Base-by-base conservation (phyloP, 345 rosid genomes). In the Bruguiera gymnorhiza region DNA sequence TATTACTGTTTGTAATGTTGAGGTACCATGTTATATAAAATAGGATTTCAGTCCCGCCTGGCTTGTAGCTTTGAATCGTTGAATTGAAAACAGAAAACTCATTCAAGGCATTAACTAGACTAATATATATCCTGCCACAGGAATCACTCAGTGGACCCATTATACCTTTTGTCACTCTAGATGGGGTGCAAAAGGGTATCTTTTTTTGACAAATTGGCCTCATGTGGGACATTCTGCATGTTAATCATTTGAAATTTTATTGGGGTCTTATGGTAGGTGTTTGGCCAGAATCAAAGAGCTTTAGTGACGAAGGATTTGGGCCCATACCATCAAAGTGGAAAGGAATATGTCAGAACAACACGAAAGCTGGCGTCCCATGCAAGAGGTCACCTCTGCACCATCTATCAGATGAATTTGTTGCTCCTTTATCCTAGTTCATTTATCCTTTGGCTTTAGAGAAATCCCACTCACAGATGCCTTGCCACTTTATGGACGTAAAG, bases 281-380 rank as follows among this genome's bases (percentile, higher is more conserved):
- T 62, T 88, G 90, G 93, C 85, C 88, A 0, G 88, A 86, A 68
- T 84, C 90, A n/a, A 81, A 80, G 79, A 86, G 93, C 75, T 88
- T 88, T 65, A 70, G 76, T 67, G 90, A 84, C 26, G 81, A 84
- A 59, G 88, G 88, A 20, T 71, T 77, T 74, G 87, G 88, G 57
- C 66, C 62, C 24, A 66, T 83, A 60, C 93, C 90, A 10, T 74
- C 85, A 57, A 83, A 76, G 54, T 88, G 93, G 90, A 67, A 73
- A 62, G 93, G 93, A 53, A 67, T 31, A 31, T 88, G 93, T 72
- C 75, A 81, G 26, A 13, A 63, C 39, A 74, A 62, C 55, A 23
- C 62, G 24, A 31, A 55, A 67, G 74, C 54, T 10, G 73, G 52
- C 30, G 70, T 85, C 75, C 75, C 56, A 52, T 88, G 94, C 78